Percentiles rank a stretch among this genome's conserved stretches.
These are phyloP conservation scores for Alternaria brassicae DNA, from an alignment of 2,329 filamentous ascomycete species.

Conservation along the genomic window DNA sequence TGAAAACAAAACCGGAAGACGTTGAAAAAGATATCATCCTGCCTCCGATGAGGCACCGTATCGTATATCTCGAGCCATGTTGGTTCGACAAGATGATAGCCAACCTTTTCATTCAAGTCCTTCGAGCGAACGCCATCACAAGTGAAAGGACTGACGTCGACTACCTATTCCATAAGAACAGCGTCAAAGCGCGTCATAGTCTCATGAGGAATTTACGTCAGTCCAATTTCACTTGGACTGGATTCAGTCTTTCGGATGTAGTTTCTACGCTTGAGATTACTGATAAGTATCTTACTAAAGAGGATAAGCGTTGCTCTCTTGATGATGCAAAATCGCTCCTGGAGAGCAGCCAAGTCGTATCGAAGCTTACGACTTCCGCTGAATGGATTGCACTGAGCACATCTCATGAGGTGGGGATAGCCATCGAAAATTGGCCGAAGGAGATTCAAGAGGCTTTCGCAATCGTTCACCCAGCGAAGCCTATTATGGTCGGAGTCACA, in stretches of 20 bases:
- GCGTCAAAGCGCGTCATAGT: constrained; percentile 69
- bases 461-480: constrained; percentile 58
- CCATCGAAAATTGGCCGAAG: constrained; percentile 71
- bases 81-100: constrained; percentile 83
- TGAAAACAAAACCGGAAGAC: constrained; percentile 79
- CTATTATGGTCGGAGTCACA: constrained; percentile 64
- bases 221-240: constrained; percentile 85
- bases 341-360: constrained; percentile 71
- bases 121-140: constrained; percentile 86
- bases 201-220: constrained; percentile 82
- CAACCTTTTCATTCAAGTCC: constrained; percentile 83
- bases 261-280: constrained; percentile 69
- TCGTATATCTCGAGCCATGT: constrained; percentile 78
- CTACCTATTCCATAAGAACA: constrained; percentile 85
- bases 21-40: constrained; percentile 69
- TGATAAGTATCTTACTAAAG: constrained; percentile 69
- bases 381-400: constrained; percentile 72
- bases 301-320: constrained; percentile 63
- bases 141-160: constrained; percentile 84
- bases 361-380: constrained; percentile 64
- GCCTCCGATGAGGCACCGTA: constrained; percentile 74
- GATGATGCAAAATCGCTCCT: constrained; percentile 68
- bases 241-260: constrained; percentile 72
- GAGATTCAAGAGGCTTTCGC: constrained; percentile 71
- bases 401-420: constrained; percentile 80